A percentile compares a stretch with the other conserved stretches of the same genome.
These are phyloP conservation scores for Crithidia thermophila DNA, from an alignment of 208 protist genomes.

Conservation along the genomic window DNA sequence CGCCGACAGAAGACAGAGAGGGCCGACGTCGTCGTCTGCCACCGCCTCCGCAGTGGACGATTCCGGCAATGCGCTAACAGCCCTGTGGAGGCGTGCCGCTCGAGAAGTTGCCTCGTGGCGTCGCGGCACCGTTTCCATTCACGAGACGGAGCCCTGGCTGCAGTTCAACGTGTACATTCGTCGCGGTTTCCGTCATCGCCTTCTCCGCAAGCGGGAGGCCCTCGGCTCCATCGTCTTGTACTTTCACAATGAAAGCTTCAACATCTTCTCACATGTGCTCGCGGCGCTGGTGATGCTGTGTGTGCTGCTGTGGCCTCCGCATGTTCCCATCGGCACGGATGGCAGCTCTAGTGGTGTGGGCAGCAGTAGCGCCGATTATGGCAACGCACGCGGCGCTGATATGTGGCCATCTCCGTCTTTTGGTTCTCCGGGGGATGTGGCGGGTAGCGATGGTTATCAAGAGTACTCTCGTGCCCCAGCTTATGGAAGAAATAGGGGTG, in stretches of 20 bases:
- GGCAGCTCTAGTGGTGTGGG: neutral
- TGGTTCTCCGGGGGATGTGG: too few relatives aligned
- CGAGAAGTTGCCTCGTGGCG: slow-evolving; percentile 26
- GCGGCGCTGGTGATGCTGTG: slow-evolving; percentile 43
- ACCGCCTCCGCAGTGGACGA: too few relatives aligned
- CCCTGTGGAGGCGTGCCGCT: slow-evolving; percentile 14
- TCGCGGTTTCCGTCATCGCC: slow-evolving; percentile 56
- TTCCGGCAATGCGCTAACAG: too few relatives aligned
- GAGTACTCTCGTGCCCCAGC: neutral
- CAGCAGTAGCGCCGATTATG: neutral
- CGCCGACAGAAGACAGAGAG: too few relatives aligned
- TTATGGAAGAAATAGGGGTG: neutral
- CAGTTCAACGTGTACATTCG: slow-evolving; percentile 72
- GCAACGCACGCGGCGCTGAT: too few relatives aligned
- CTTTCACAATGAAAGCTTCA: slow-evolving; percentile 72
- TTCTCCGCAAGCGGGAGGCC: slow-evolving; percentile 41
- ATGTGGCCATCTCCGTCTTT: too few relatives aligned
- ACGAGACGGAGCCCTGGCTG: slow-evolving; percentile 61
- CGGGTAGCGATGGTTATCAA: neutral
- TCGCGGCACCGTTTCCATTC: slow-evolving; percentile 38
- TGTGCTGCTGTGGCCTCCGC: slow-evolving; percentile 48
- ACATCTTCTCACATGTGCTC: slow-evolving; percentile 52
- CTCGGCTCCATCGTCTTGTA: slow-evolving; percentile 49
- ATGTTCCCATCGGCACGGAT: neutral
- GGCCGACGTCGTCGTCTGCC: too few relatives aligned